These are phyloP conservation scores for Sporisorium graminicola DNA, from an alignment of 1,284 basidiomycete species.

Conservation along the genomic window DNA sequence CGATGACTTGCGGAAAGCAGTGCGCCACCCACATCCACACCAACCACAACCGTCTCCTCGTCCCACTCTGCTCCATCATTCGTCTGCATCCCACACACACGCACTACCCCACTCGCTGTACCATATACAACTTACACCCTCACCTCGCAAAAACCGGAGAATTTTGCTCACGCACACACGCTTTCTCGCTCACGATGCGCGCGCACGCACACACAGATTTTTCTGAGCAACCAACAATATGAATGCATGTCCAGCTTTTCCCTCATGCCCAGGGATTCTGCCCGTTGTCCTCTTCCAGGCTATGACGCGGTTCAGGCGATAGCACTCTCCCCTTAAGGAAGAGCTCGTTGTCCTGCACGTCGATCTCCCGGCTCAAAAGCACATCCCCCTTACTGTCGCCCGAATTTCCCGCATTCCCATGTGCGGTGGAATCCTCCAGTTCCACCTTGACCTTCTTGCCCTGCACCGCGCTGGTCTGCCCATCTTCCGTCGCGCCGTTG, in stretches of 20 bases:
- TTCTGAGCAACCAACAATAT: too few species aligned
- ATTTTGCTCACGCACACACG: neutral
- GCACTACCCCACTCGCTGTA: constrained; percentile 2
- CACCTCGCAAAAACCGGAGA: neutral
- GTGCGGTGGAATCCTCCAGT: constrained; percentile 7
- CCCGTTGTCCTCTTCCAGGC: constrained; percentile 17
- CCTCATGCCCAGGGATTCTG: constrained; percentile 32
- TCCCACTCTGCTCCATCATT: neutral
- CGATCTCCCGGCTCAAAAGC: constrained; percentile 25
- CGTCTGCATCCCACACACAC: neutral
- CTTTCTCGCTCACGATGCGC: neutral
- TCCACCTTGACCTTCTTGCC: constrained; percentile 15
- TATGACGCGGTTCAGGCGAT: constrained; percentile 6
- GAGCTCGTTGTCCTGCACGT: constrained; percentile 28
- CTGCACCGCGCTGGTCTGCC: too few species aligned
- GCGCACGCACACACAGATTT: neutral
- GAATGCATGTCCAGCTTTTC: neutral
- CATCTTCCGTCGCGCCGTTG: neutral
- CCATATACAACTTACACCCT: neutral
- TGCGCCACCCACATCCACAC: neutral
- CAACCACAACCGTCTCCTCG: neutral
- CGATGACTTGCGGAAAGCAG: too few species aligned
- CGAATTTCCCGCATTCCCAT: constrained; percentile 2
- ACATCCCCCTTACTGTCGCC: constrained; percentile 6
- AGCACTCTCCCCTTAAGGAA: constrained; percentile 30